Evolutionary conservation across 2,329 filamentous ascomycete species (phyloP).

Genomic region (Chaetomiaceae sp.): DNA sequence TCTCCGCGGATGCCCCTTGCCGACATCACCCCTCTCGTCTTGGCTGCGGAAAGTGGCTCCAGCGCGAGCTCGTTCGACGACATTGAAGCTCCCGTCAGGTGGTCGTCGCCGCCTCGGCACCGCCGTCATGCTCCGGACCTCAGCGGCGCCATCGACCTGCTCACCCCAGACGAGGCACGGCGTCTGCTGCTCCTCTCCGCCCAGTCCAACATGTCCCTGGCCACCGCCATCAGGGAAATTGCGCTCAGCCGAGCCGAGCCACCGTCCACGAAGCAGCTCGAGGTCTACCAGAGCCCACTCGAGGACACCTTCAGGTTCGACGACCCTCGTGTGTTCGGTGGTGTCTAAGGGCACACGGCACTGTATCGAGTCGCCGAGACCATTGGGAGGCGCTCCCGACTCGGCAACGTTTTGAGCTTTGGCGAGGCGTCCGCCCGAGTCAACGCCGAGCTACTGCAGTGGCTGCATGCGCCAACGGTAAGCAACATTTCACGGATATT

Average conservation of each 20-base stretch:
- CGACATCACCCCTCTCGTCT: conserved; percentile 13
- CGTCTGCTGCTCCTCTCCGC: conserved; percentile 14
- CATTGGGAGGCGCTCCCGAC: too few species aligned
- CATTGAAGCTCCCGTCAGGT: not conserved
- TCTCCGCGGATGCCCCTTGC: conserved; percentile 15
- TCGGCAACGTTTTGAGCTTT: too few species aligned
- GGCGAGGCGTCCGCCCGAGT: too few species aligned
- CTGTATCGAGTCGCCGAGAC: too few species aligned
- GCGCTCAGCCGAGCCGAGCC: not conserved
- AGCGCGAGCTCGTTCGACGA: not conserved
- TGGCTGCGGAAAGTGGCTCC: not conserved
- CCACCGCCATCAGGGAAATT: conserved; percentile 12
- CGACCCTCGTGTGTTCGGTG: not conserved
- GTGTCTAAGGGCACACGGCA: not conserved
- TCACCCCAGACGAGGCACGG: conserved; percentile 14
- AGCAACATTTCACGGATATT: too few species aligned
- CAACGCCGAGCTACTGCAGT: too few species aligned
- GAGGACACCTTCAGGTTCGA: conserved; percentile 7
- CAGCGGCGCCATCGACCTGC: conserved; percentile 5
- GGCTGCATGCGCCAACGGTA: too few species aligned
- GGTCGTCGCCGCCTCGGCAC: not conserved
- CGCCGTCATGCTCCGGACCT: not conserved
- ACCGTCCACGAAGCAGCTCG: not conserved
- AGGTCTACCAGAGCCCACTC: not conserved
- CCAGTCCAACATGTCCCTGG: conserved; percentile 12